Percentiles rank a stretch among this genome's conserved stretches.
phyloP scores from a whole-genome alignment of 73 alveolate species.

The Paramecium biaurelia region DNA sequence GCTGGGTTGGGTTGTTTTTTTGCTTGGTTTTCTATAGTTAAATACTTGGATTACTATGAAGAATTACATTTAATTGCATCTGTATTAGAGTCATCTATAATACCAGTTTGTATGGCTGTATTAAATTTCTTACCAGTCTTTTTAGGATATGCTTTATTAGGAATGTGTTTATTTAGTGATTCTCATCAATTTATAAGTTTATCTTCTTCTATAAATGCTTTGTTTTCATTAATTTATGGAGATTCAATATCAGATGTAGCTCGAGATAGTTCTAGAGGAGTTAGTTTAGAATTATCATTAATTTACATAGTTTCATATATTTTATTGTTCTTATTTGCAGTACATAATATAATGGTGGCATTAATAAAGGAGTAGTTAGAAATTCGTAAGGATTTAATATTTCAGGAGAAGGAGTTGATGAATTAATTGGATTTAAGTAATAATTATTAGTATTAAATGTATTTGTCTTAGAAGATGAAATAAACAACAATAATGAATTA shows the following conservation, averaged over 20 bases:
- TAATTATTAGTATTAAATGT: background rate
- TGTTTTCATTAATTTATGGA: constrained; percentile 71
- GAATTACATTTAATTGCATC: constrained; percentile 66
- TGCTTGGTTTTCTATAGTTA: constrained; percentile 67
- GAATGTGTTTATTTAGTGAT: constrained; percentile 74
- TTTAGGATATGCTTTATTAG: constrained; percentile 71
- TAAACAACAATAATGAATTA: background rate
- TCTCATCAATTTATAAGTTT: constrained; percentile 66
- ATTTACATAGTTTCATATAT: background rate
- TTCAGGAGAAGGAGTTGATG: background rate
- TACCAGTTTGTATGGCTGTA: constrained; percentile 68
- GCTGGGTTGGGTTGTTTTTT: constrained; percentile 70
- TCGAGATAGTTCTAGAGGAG: background rate
- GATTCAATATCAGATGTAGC: constrained; percentile 72
- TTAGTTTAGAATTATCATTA: background rate
- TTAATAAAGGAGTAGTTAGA: constrained; percentile 36
- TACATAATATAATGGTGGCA: constrained; percentile 28
- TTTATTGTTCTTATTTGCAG: constrained; percentile 22
- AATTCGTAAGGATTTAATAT: constrained; percentile 9
- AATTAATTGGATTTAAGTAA: background rate
- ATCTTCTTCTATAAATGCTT: constrained; percentile 64
- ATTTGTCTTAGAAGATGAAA: background rate
- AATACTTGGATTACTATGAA: constrained; percentile 70
- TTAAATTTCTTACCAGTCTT: constrained; percentile 69
- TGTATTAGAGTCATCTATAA: constrained; percentile 65